A percentile compares a stretch with the other conserved stretches of the same genome.
Evolutionary conservation across 352 stramenopile species (phyloP).

Genomic region (Halophytophthora polymorphica): DNA sequence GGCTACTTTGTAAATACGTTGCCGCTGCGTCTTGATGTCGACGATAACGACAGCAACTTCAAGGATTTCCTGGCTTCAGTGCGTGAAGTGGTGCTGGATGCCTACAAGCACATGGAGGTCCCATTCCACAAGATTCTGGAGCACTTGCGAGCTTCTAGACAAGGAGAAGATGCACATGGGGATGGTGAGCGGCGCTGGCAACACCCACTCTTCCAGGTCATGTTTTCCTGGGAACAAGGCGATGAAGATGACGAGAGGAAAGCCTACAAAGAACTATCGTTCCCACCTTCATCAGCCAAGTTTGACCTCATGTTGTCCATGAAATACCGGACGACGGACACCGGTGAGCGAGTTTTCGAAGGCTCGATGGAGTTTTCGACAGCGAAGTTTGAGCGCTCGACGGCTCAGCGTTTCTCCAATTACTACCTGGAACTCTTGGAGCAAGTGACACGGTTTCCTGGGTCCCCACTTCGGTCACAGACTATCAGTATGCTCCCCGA

Average conservation of each 20-base stretch:
- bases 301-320: constrained; percentile 72
- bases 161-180: background rate
- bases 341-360: constrained; percentile 27
- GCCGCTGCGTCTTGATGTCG: constrained; percentile 33
- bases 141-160: constrained; percentile 24
- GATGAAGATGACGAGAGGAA: background rate
- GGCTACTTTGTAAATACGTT: constrained; percentile 65
- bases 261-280: constrained; percentile 19
- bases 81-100: constrained; percentile 35
- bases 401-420: constrained; percentile 33
- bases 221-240: constrained; percentile 52
- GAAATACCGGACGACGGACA: constrained; percentile 15
- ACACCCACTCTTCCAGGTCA: constrained; percentile 42
- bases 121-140: constrained; percentile 54
- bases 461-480: constrained; percentile 10
- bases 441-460: constrained; percentile 21
- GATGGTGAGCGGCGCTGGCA: constrained; percentile 16
- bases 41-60: constrained; percentile 21
- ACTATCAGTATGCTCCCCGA: constrained; percentile 34
- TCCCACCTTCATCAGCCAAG: constrained; percentile 38
- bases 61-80: constrained; percentile 30
- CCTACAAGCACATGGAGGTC: constrained; percentile 47
- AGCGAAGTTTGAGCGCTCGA: constrained; percentile 26
- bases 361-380: constrained; percentile 45
- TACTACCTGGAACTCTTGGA: constrained; percentile 42